Conservation (phyloP, 768 basidiomycete genomes). For the Mycena sanguinolenta region DNA sequence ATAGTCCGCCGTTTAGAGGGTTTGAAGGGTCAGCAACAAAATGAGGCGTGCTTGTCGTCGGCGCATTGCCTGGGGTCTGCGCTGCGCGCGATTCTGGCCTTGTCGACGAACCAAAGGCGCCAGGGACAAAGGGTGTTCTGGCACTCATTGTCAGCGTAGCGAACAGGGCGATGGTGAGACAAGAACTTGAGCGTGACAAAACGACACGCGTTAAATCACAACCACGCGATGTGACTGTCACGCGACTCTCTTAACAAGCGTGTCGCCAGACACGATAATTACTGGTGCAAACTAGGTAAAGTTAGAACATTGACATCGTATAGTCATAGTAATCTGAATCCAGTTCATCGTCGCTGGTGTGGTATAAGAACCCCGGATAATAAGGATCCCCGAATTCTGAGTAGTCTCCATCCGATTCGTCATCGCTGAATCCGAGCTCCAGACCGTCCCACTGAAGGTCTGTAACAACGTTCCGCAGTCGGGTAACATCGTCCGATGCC, state of each 20-base stretch:
- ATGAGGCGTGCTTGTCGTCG: constrained; percentile 5
- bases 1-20: constrained; percentile 27
- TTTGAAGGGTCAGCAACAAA: constrained; percentile 31
- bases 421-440: constrained; percentile 41
- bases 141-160: constrained; percentile 17
- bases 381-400: constrained; percentile 2
- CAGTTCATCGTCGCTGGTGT: not conserved
- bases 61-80: not conserved
- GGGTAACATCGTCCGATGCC: constrained; percentile 37
- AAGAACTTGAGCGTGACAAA: not conserved
- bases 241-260: no score
- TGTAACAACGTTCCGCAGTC: constrained; percentile 45
- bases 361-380: not conserved
- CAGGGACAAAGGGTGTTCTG: constrained; percentile 20
- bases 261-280: no score
- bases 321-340: constrained; percentile 17
- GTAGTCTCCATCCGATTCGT: constrained; percentile 30
- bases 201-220: not conserved
- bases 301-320: not conserved
- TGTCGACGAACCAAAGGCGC: constrained; percentile 2
- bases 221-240: not conserved
- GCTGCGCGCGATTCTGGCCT: constrained; percentile 27
- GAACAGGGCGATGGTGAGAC: constrained; percentile 12
- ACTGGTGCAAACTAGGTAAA: not conserved
- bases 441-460: constrained; percentile 53